A percentile compares a stretch with the other conserved stretches of the same genome.
Conservation (phyloP, 2,329 filamentous ascomycete genomes). For the Fusarium fujikuroi region DNA sequence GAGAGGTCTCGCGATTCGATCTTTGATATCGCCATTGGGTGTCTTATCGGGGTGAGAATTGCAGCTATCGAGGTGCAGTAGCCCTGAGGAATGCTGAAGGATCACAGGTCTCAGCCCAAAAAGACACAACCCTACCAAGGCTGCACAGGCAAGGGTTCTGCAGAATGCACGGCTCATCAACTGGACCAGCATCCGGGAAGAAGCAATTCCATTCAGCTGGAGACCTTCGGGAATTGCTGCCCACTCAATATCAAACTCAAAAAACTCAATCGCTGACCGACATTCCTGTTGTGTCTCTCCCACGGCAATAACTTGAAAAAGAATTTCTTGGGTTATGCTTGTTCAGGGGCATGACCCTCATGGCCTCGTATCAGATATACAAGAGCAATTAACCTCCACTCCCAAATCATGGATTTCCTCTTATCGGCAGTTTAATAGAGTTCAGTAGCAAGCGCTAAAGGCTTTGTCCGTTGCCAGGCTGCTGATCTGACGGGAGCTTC, state of each 20-base stretch:
- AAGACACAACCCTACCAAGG: not conserved
- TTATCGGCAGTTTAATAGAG: constrained; percentile 26
- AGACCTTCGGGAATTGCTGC: constrained; percentile 16
- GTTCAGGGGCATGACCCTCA: constrained; percentile 20
- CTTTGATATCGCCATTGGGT: not conserved
- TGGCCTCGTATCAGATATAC: constrained; percentile 10
- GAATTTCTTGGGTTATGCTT: not conserved
- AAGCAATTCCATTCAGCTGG: constrained; percentile 13
- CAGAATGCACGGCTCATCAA: constrained; percentile 30
- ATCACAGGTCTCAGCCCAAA: constrained; percentile 3
- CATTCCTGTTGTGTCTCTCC: constrained; percentile 11
- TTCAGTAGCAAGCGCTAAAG: constrained; percentile 26
- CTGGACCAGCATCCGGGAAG: constrained; percentile 13
- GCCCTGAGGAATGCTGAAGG: constrained; percentile 10
- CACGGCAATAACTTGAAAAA: not conserved
- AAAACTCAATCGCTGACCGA: constrained; percentile 26
- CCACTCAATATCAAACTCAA: constrained; percentile 26
- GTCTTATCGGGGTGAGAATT: constrained; percentile 3
- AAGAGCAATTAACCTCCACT: constrained; percentile 3
- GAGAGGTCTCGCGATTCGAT: constrained; percentile 26
- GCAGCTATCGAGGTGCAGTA: not conserved
- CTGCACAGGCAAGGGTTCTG: not conserved
- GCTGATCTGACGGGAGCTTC: constrained; percentile 33
- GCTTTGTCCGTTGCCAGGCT: constrained; percentile 8
- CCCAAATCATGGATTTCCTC: not conserved